These are phyloP conservation scores for Stipa capillata DNA, from an alignment of 176 grass and related monocot genomes.

Conservation along the genomic window DNA sequence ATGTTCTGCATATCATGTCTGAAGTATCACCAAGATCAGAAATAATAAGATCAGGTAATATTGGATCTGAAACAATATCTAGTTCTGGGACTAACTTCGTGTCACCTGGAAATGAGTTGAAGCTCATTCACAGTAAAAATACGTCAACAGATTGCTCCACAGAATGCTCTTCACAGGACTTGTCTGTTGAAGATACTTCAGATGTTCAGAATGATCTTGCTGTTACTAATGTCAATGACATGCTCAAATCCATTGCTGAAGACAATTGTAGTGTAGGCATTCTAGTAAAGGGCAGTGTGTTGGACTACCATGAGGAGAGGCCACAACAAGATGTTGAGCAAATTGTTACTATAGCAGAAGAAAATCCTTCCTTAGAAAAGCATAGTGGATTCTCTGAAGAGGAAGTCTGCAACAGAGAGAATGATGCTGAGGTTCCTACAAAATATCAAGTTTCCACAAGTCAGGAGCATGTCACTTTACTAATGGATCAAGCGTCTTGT, in stretches of 20 bases:
- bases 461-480: slow-evolving; percentile 6
- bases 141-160: background rate
- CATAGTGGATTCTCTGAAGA: background rate
- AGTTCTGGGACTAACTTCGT: background rate
- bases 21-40: slow-evolving; percentile 18
- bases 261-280: background rate
- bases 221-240: background rate
- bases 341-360: background rate
- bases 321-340: background rate
- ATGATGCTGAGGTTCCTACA: background rate
- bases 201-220: slow-evolving; percentile 9
- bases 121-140: background rate
- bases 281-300: background rate
- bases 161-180: slow-evolving; percentile 12
- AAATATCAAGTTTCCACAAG: slow-evolving; percentile 13
- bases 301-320: slow-evolving; percentile 15
- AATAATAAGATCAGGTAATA: slow-evolving; percentile 6
- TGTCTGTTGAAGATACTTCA: background rate
- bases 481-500: slow-evolving; percentile 11
- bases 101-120: background rate
- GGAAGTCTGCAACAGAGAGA: background rate
- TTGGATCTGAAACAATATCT: background rate
- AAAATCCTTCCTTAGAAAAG: background rate
- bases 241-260: background rate
- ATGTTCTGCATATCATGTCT: slow-evolving; percentile 2